Evolutionary conservation across 2,329 filamentous ascomycete genomes (phyloP).

Genomic region (Penicillium freii): DNA sequence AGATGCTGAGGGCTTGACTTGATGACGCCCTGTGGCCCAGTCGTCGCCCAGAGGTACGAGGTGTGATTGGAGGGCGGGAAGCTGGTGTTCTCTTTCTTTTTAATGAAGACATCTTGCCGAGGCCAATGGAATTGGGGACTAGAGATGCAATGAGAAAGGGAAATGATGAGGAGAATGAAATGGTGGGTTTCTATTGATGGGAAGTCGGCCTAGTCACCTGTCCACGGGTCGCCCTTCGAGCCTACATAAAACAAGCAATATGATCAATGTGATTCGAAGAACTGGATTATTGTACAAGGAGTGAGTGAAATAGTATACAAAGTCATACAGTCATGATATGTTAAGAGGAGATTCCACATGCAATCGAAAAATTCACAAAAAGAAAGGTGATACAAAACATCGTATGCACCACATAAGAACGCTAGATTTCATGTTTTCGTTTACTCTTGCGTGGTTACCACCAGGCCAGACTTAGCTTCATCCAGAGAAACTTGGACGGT

Average conservation of each 20-base stretch:
- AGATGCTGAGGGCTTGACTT: slow-evolving; percentile 6
- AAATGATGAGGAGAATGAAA: neutral
- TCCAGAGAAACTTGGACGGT: slow-evolving; percentile 68
- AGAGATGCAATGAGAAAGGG: neutral
- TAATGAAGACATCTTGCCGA: slow-evolving; percentile 11
- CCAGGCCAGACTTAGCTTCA: slow-evolving; percentile 58
- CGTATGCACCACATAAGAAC: slow-evolving; percentile 3
- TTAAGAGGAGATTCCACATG: slow-evolving; percentile 2
- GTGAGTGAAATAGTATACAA: slow-evolving; percentile 13
- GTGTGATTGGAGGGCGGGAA: slow-evolving; percentile 12
- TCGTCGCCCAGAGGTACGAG: slow-evolving; percentile 11
- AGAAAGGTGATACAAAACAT: slow-evolving; percentile 6
- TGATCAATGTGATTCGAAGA: neutral
- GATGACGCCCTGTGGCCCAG: slow-evolving; percentile 1
- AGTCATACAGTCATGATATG: slow-evolving; percentile 10
- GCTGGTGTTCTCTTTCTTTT: slow-evolving; percentile 18
- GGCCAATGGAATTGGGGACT: too few species aligned
- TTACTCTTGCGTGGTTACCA: slow-evolving; percentile 43
- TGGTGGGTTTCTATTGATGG: slow-evolving; percentile 2
- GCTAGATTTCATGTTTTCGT: slow-evolving; percentile 8
- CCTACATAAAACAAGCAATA: neutral
- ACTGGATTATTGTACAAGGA: slow-evolving; percentile 13
- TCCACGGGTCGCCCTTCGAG: neutral
- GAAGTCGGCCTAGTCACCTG: neutral
- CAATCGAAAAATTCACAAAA: slow-evolving; percentile 1